Base-by-base conservation (phyloP, 805 yeast genomes). In the Tetrapisispora taiwanensis region DNA sequence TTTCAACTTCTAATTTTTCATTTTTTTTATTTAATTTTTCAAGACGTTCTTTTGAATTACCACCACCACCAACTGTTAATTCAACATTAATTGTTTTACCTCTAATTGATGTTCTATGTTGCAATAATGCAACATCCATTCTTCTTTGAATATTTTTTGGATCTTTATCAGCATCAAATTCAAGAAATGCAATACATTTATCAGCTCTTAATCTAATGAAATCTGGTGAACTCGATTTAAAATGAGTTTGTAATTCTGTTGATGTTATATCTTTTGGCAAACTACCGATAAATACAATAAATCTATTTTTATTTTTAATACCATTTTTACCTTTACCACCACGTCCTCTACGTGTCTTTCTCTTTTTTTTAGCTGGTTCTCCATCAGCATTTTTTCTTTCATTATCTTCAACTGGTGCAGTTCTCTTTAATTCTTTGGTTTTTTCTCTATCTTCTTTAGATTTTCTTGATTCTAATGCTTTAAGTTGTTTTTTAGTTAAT, bases 41-140 rank as follows among this genome's bases (percentile, higher is more conserved):
- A 39, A 76, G 54, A 56, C 94, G 69, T 35, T 68, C 72, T 46
- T 73, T 68, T 9, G 94, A 79, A 61, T 90, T 90, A 45, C 97
- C 97, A 39, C 98, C 98, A 35, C 98, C 98, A 45, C 98, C 98
- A 41, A 87, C 98, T 2, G 97, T 92, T 54, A 92, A 72, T 62
- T 92, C 98, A 30, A 92, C 97, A 58, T 92, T 92, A 57, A 92
- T 89, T 61, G 81, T 86, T 52, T 96, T 73, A 36, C 74, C 72
- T 46, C 76, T 73, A 50, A 90, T 60, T 9, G 69, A 55, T 3
- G 90, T 72, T 63, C 86, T 95, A 63, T 92, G 96, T 71, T 84
- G 75, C 50, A 82, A 71, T 53, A 92, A 70, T 0, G 97, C 97
- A 38, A 76, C 72, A 55, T 87, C 95, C 80, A 92, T 81, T 48